A percentile compares a stretch with the other conserved stretches of the same genome.
Conservation (phyloP, 2,329 filamentous ascomycete genomes). For the Hypoxylon sp. region DNA sequence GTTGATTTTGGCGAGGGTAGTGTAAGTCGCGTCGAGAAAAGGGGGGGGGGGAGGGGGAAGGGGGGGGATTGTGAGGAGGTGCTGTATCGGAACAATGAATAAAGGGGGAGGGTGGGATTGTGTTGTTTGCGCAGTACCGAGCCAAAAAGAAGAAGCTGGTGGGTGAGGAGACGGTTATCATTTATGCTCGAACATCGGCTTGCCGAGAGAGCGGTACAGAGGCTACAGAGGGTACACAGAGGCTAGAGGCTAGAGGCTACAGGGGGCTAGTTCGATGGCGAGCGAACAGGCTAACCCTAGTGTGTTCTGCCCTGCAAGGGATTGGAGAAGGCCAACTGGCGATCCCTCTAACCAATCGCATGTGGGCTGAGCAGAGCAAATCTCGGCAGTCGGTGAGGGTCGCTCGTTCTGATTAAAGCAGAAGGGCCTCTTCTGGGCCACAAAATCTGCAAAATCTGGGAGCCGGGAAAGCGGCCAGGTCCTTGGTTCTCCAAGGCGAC, state of each 20-base stretch:
- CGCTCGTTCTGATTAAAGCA: not conserved
- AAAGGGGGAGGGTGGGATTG: slow-evolving; percentile 6
- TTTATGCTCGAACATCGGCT: slow-evolving; percentile 35
- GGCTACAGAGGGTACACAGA: slow-evolving; percentile 1
- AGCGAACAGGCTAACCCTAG: slow-evolving; percentile 37
- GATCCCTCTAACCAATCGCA: slow-evolving; percentile 37
- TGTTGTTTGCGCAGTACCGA: slow-evolving; percentile 10
- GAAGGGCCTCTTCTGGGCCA: slow-evolving; percentile 21
- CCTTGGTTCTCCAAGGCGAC: slow-evolving; percentile 35
- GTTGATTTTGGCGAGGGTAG: slow-evolving; percentile 18
- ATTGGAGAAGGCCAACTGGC: slow-evolving; percentile 35
- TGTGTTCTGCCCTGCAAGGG: slow-evolving; percentile 34
- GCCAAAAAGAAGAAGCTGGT: slow-evolving; percentile 9
- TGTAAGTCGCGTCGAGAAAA: slow-evolving; percentile 12
- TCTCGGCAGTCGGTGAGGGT: slow-evolving; percentile 42
- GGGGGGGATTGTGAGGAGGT: slow-evolving; percentile 20
- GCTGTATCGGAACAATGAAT: slow-evolving; percentile 12
- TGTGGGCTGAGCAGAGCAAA: slow-evolving; percentile 32
- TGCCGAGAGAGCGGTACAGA: slow-evolving; percentile 2
- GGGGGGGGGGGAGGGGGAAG: slow-evolving; percentile 9
- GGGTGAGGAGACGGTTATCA: slow-evolving; percentile 30
- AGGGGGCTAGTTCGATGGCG: slow-evolving; percentile 41
- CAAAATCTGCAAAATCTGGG: slow-evolving; percentile 34
- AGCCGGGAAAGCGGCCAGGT: slow-evolving; percentile 26
- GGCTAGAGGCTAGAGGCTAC: too few species aligned